Evolutionary conservation across 2,329 filamentous ascomycete genomes (phyloP), one percentile per base, ranked within the genome.

Genomic region (Neoscytalidium dimidiatum): DNA sequence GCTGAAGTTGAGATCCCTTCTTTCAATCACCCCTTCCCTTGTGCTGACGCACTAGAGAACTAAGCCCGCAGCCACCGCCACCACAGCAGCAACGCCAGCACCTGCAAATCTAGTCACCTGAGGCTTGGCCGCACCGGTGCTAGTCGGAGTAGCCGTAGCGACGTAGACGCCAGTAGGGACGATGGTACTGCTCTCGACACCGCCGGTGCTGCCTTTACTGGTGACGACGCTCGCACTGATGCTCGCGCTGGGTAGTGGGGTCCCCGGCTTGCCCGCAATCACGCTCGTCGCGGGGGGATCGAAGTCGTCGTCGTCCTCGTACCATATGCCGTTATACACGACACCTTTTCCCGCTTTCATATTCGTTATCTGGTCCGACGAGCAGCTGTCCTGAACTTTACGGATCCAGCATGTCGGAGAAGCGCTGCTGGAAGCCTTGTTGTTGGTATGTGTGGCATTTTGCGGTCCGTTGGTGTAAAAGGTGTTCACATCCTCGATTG

Each of bases 341-440:
- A 67, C 62, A 8, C 72, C 89, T 33, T 84, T 71, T 3, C 82
- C 81, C 1, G 76, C 75, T 7, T 78, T 70, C 52, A 88, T 81
- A 66, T 79, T 82, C 28, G 80, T 71, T 3, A 79, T 78, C 69
- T 86, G 79, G 1, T 85, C 82, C 5, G 79, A 71, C 0, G 80
- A 80, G 71, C 89, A 91, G 0, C 85, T 86, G 1, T 73, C 72
- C 11, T 72, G 71, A 43, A 85, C 78, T 51, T 77, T 78, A 23
- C 88, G 82, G 8, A 91, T 70, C 77, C 84, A 92, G 75, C 89
- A 92, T 4, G 84, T 87, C 2, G 83, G 75, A 11, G 79, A 71
- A 1, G 82, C 82, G 60, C 67, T 53, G n/a, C 81, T 77, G 17
- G 75, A 66, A 0, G 85, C 84, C 2, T 85, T 73, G 57, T 79